Conservation (phyloP, 208 protist species). For the Leishmania arabica region DNA sequence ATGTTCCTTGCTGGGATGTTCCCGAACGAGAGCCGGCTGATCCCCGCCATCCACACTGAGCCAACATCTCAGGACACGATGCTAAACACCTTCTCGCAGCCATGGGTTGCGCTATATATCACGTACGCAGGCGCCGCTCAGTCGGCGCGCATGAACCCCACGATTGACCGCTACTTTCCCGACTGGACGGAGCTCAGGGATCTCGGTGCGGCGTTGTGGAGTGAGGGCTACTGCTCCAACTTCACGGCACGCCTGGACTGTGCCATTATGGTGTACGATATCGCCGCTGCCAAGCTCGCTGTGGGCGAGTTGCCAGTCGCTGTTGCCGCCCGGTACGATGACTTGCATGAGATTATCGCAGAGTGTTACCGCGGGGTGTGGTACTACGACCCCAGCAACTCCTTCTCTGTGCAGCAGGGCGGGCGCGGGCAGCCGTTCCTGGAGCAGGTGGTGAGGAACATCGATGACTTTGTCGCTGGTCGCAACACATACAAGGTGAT, state of each 20-base stretch:
- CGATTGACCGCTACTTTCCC: constrained; percentile 27
- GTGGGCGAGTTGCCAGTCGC: constrained; percentile 11
- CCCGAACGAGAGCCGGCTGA: constrained; percentile 23
- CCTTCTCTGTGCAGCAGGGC: constrained; percentile 37
- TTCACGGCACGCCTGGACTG: constrained; percentile 31
- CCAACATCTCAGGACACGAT: constrained; percentile 15
- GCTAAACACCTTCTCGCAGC: constrained; percentile 26
- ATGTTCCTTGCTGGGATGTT: constrained; percentile 43
- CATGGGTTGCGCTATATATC: constrained; percentile 21
- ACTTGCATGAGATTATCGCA: constrained; percentile 31
- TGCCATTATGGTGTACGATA: constrained; percentile 36
- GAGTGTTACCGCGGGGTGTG: constrained; percentile 13
- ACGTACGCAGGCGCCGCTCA: constrained; percentile 15
- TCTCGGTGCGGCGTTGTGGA: constrained; percentile 30
- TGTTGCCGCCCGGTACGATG: constrained; percentile 21
- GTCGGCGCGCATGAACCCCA: constrained; percentile 11
- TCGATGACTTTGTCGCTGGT: constrained; percentile 23
- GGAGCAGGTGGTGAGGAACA: constrained; percentile 47
- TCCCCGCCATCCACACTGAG: constrained; percentile 52
- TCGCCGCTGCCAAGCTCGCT: constrained; percentile 34
- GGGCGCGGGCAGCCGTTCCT: constrained; percentile 42
- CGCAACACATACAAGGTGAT: constrained; percentile 46
- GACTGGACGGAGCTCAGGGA: constrained; percentile 25
- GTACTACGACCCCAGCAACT: constrained; percentile 31
- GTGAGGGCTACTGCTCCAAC: constrained; percentile 39